A percentile compares a stretch with the other conserved stretches of the same genome.
Conservation (phyloP, 1,139 yeast species). For the Candida labiduridarum region DNA sequence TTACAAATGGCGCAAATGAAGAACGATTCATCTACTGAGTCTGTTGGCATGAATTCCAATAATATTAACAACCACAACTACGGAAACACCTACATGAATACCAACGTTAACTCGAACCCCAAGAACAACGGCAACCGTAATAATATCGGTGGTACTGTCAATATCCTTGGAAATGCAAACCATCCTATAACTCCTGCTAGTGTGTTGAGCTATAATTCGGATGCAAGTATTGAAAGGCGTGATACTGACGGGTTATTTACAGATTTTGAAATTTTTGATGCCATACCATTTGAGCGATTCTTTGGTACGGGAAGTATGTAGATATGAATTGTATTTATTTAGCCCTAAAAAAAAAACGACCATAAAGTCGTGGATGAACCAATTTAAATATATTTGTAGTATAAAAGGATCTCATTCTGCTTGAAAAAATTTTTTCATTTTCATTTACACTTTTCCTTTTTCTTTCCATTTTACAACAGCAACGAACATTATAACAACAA, state of each 20-base stretch:
- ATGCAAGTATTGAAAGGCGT: neutral
- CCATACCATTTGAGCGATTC: constrained; percentile 1
- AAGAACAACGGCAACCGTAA: neutral
- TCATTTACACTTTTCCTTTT: neutral
- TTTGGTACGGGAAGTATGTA: constrained; percentile 1
- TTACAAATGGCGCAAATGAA: constrained; percentile 33
- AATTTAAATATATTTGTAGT: no score
- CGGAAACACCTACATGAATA: neutral
- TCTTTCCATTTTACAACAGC: neutral
- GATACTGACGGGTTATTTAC: neutral
- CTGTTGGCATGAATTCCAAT: neutral
- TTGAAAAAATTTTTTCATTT: neutral
- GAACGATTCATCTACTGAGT: constrained; percentile 1
- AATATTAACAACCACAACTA: neutral
- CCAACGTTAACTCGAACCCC: neutral
- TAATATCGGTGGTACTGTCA: neutral
- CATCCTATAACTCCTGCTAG: neutral
- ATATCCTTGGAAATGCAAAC: neutral
- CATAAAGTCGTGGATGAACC: neutral
- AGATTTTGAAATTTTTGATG: neutral
- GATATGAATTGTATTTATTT: no score
- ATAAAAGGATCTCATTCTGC: no score
- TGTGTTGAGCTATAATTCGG: neutral
- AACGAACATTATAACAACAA: neutral
- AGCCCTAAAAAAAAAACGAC: neutral